Evolutionary conservation across 352 stramenopile species (phyloP).

Genomic region (Phytophthora podocarpi): DNA sequence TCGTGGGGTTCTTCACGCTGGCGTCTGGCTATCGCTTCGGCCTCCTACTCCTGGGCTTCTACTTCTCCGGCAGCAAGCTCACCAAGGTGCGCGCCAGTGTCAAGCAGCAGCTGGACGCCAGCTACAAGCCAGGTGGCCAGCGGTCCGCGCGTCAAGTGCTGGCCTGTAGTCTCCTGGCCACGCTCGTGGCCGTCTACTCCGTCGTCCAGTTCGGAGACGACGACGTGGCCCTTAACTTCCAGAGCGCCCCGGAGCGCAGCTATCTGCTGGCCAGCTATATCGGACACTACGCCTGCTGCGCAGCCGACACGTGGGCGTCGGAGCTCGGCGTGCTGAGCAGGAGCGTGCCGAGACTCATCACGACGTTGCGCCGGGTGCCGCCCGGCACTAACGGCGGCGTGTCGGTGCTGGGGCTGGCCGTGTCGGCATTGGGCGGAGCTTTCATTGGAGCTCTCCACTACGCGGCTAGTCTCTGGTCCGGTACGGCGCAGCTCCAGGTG

Average conservation of each 20-base stretch:
- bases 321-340: constrained; percentile 93
- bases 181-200: constrained; percentile 66
- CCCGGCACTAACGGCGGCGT: constrained; percentile 95
- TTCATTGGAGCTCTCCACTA: constrained; percentile 89
- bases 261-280: constrained; percentile 82
- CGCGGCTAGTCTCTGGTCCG: constrained; percentile 38
- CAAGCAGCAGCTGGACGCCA: constrained; percentile 71
- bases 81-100: constrained; percentile 68
- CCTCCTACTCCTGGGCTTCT: constrained; percentile 81
- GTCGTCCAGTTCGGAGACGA: constrained; percentile 45
- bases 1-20: constrained; percentile 75
- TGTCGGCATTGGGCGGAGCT: constrained; percentile 82
- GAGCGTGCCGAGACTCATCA: constrained; percentile 87
- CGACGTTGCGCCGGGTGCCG: constrained; percentile 76
- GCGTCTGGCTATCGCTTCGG: constrained; percentile 71
- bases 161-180: constrained; percentile 74
- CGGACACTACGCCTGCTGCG: constrained; percentile 93
- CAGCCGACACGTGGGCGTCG: constrained; percentile 95
- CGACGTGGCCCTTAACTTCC: constrained; percentile 48
- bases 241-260: constrained; percentile 33
- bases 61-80: constrained; percentile 86
- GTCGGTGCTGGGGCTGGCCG: constrained; percentile 80
- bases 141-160: constrained; percentile 78
- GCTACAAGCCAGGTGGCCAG: constrained; percentile 84
- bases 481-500: constrained; percentile 51